Base-by-base conservation (phyloP, 192 early-diverging fungal species). In the Mortierella alpina region DNA sequence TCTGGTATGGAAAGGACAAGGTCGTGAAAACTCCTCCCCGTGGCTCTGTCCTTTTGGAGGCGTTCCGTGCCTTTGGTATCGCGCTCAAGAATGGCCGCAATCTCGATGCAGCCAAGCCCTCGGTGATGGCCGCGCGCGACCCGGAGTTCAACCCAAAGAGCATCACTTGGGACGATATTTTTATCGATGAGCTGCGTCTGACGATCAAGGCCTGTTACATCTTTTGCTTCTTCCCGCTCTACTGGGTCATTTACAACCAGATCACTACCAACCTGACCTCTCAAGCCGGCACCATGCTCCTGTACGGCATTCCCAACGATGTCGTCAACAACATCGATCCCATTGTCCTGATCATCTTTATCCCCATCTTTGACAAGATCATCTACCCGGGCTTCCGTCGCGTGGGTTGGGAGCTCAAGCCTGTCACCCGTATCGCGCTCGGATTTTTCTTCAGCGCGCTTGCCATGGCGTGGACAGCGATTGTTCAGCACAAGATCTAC, bases 231-330 rank as follows among this genome's bases (percentile, higher is more conserved):
- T 94, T 83, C 77, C 93, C 93, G 4, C 63, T 94, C 70, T 94
- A 89, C 85, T 94, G 92, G 93, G 85, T 92, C 46, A 89, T 89
- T 48, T 92, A 91, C 66, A 74, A 76, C 61, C 89, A 93, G 70
- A 91, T 92, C 68, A 81, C 76, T 39, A 88, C 85, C 77, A 92
- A 91, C 70, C 51, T 93, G 74, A 82, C 90, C 46, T 86, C 88
- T 22, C 89, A 89, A 68, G 87, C 88, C 52, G 84, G 82, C 59
- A 86, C 84, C 23, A 92, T 93, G 89, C 68, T 82, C 42, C 82
- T 86, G 23, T 82, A 83, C 47, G 63, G 73, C 57, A 77, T 93
- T 40, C 87, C 92, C 53, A 89, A 90, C 71, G 92, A 93, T 68
- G 86, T 90, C 57, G 87, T 94, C 75, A 86, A 89, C 62, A 90